Conservation (phyloP, 352 stramenopile genomes). For the Peronospora farinosa region DNA sequence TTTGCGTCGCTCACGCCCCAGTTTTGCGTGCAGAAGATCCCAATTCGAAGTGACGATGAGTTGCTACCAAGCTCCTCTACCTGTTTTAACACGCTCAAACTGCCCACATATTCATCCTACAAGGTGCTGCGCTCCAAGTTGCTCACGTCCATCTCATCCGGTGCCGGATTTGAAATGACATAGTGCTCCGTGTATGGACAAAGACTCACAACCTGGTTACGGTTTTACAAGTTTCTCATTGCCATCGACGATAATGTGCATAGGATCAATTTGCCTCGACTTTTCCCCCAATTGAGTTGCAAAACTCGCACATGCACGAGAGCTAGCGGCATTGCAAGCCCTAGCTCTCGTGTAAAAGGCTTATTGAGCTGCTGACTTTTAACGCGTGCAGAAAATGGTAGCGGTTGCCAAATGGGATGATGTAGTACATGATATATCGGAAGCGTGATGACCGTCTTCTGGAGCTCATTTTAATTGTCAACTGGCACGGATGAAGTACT, state of each 20-base stretch:
- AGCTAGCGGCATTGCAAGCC: conserved; percentile 11
- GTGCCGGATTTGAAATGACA: conserved; percentile 94
- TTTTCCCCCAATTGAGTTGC: not conserved
- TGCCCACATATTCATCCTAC: conserved; percentile 94
- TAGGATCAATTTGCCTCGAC: not conserved
- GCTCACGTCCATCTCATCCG: conserved; percentile 89
- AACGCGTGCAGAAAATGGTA: too few species aligned
- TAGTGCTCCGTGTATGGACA: conserved; percentile 28
- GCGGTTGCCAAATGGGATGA: too few species aligned
- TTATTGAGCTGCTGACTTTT: too few species aligned
- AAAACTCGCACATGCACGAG: conserved; percentile 23
- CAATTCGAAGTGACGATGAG: conserved; percentile 65
- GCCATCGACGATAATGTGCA: not conserved
- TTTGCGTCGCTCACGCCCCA: conserved; percentile 90
- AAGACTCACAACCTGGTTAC: too few species aligned
- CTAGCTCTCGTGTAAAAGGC: not conserved
- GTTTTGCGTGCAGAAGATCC: conserved; percentile 89
- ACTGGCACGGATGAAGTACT: too few species aligned
- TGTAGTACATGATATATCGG: too few species aligned
- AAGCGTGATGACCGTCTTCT: too few species aligned
- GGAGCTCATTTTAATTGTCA: too few species aligned
- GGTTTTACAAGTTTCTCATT: not conserved
- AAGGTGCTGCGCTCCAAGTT: conserved; percentile 92
- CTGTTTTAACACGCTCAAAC: conserved; percentile 97
- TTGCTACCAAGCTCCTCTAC: conserved; percentile 91